Evolutionary conservation across 768 basidiomycete species (phyloP).

Genomic region (Suillus luteus): DNA sequence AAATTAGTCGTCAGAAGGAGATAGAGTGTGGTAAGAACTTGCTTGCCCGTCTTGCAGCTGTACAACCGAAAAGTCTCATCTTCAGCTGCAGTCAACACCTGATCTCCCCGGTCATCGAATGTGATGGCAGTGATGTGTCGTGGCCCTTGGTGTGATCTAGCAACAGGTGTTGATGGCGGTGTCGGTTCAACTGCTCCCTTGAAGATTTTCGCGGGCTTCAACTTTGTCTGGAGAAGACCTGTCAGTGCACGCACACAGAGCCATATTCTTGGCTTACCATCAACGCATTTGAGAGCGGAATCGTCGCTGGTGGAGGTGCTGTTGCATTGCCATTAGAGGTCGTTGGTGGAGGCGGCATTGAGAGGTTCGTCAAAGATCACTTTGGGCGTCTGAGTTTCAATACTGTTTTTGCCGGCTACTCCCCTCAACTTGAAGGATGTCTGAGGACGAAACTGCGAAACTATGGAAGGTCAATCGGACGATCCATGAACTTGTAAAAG

Average conservation of each 20-base stretch:
- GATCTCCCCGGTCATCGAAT: constrained; percentile 91
- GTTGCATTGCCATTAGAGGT: constrained; percentile 36
- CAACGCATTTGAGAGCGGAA: constrained; percentile 47
- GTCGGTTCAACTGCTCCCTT: constrained; percentile 71
- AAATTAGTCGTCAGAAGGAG: constrained; percentile 20
- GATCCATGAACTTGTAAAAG: constrained; percentile 93
- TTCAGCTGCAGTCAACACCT: constrained; percentile 82
- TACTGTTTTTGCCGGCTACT: constrained; percentile 30
- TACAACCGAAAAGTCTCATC: constrained; percentile 93
- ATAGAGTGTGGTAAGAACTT: constrained; percentile 48
- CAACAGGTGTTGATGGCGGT: constrained; percentile 48
- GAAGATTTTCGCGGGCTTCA: constrained; percentile 91
- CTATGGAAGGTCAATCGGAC: constrained; percentile 97
- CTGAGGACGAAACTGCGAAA: constrained; percentile 81
- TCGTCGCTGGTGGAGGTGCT: constrained; percentile 34
- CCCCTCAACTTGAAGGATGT: constrained; percentile 46
- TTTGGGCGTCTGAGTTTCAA: constrained; percentile 58
- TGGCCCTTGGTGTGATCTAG: constrained; percentile 44
- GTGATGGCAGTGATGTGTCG: constrained; percentile 84
- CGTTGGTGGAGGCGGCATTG: constrained; percentile 44
- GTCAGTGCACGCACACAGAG: not conserved
- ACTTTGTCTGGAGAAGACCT: constrained; percentile 50
- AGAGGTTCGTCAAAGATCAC: constrained; percentile 13
- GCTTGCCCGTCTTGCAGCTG: constrained; percentile 90
- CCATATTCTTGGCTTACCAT: constrained; percentile 44